A percentile compares a stretch with the other conserved stretches of the same genome.
Conservation (phyloP, 2,329 filamentous ascomycete genomes). For the Apiospora marii region DNA sequence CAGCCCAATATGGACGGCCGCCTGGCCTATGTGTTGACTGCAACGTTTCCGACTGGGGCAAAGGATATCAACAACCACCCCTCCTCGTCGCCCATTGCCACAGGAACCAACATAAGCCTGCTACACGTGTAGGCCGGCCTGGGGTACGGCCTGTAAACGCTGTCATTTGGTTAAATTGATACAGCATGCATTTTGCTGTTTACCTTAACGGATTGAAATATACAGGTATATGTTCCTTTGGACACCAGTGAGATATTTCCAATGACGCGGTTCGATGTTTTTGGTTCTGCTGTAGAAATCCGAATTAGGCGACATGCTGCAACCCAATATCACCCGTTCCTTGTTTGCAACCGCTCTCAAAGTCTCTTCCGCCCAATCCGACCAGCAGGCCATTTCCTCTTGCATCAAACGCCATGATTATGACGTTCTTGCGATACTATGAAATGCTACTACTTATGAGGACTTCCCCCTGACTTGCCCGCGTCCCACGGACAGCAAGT, state of each 20-base stretch:
- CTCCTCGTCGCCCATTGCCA: constrained; percentile 17
- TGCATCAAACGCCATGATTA: not conserved
- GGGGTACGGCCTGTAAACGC: not conserved
- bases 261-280: not conserved
- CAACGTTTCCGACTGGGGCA: not conserved
- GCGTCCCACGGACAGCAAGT: not conserved
- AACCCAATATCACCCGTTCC: not conserved
- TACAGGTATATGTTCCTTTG: not conserved
- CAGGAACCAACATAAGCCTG: constrained; percentile 5
- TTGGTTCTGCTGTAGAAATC: not conserved
- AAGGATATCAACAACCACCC: not conserved
- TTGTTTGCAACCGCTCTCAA: not conserved
- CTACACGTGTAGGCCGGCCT: not conserved
- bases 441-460: not conserved
- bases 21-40: not conserved
- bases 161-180: not conserved
- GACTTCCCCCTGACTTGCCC: not conserved
- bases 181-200: not conserved
- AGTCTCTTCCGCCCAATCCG: not conserved
- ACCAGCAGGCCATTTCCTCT: not conserved
- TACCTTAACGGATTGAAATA: not conserved
- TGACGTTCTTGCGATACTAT: too few relatives aligned
- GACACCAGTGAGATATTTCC: not conserved
- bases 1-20: not conserved
- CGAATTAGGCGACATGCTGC: not conserved